Conservation (phyloP, 2,329 filamentous ascomycete genomes). For the Monilinia fructigena region DNA sequence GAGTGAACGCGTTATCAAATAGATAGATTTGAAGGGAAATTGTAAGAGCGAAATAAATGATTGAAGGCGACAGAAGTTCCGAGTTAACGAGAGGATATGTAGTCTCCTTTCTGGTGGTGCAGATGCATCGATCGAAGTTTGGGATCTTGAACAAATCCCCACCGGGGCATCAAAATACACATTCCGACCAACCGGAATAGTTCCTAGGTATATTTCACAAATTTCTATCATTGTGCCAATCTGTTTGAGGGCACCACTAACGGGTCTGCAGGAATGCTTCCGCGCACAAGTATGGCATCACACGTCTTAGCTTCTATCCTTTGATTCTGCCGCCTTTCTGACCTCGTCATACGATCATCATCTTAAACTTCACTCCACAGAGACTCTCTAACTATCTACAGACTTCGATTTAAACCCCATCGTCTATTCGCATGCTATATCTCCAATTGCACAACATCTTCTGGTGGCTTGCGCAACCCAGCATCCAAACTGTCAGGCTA, state of each 20-base stretch:
- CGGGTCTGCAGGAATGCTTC: constrained; percentile 31
- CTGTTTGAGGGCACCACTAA: constrained; percentile 9
- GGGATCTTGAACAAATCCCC: constrained; percentile 72
- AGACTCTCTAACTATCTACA: constrained; percentile 58
- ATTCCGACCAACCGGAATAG: constrained; percentile 55
- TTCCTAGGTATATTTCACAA: constrained; percentile 43
- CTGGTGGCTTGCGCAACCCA: constrained; percentile 88
- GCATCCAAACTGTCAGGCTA: constrained; percentile 74
- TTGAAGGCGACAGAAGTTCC: background rate
- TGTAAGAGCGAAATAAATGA: constrained; percentile 49
- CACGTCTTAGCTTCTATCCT: constrained; percentile 73
- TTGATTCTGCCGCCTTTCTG: constrained; percentile 75
- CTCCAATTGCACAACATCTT: constrained; percentile 68
- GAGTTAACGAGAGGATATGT: constrained; percentile 16
- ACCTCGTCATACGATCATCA: constrained; percentile 77
- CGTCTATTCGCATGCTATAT: constrained; percentile 75
- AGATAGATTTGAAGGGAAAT: constrained; percentile 73
- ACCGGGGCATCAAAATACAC: constrained; percentile 43
- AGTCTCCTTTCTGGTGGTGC: constrained; percentile 82
- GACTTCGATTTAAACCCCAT: constrained; percentile 67
- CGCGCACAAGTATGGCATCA: constrained; percentile 68
- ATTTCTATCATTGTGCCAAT: constrained; percentile 11
- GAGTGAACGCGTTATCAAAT: constrained; percentile 75
- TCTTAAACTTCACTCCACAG: constrained; percentile 71
- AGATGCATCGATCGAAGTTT: constrained; percentile 79